These are phyloP conservation scores for Thielaviopsis musarum DNA, from an alignment of 2,329 filamentous ascomycete genomes.

Conservation along the genomic window DNA sequence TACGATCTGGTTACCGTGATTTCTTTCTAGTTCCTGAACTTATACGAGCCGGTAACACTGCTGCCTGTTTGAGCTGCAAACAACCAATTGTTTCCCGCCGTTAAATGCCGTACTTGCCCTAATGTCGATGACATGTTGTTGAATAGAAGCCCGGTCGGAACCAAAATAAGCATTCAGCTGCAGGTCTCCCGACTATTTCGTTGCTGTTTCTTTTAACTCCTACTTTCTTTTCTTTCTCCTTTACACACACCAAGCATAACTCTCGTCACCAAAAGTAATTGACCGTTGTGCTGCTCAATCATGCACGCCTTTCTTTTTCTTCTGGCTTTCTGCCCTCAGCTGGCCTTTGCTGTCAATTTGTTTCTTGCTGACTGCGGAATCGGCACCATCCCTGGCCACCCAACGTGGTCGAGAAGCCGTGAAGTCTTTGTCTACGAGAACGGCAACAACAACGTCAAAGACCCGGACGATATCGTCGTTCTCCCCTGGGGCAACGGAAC, in stretches of 20 bases:
- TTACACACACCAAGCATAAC: background rate
- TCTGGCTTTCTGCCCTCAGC: background rate
- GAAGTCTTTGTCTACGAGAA: conserved; percentile 1
- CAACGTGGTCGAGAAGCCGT: conserved; percentile 1
- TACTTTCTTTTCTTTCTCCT: background rate
- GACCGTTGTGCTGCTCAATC: background rate
- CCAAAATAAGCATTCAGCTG: background rate
- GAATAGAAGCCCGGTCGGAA: background rate
- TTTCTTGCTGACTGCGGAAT: conserved; percentile 6
- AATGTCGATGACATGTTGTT: background rate
- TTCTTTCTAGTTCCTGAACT: background rate
- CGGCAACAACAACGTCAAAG: background rate
- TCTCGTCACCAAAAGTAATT: background rate
- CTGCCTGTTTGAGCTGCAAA: background rate
- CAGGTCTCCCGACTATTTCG: background rate
- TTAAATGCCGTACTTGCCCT: background rate
- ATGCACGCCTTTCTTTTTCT: background rate
- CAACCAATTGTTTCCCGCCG: background rate
- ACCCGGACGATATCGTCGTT: background rate
- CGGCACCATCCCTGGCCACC: background rate
- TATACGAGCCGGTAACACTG: background rate
- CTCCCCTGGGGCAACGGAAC: background rate
- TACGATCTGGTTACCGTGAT: background rate
- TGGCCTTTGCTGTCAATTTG: background rate
- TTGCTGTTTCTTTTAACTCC: background rate